phyloP scores from a whole-genome alignment of 257 asterid species.

The Orobanche coerulescens region DNA sequence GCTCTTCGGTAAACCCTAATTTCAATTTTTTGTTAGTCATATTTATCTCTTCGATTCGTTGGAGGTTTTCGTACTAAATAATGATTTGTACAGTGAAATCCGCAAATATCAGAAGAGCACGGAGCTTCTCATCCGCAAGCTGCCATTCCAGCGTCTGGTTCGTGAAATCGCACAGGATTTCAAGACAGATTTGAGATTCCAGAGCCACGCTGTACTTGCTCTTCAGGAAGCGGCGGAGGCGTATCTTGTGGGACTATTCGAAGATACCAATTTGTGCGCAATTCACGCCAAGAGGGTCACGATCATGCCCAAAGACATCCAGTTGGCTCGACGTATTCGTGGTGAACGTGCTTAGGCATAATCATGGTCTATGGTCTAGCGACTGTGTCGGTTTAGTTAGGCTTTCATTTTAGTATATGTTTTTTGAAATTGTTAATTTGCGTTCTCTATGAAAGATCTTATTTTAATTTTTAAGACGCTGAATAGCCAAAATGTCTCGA shows the following conservation, averaged over 20 bases:
- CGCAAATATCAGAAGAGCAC: constrained; percentile 5
- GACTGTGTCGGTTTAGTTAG: no score
- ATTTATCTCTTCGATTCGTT: neutral
- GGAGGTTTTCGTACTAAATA: no score
- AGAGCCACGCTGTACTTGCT: constrained; percentile 15
- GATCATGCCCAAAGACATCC: neutral
- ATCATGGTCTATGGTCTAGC: no score
- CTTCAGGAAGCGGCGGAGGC: constrained; percentile 2
- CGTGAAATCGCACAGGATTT: constrained; percentile 17
- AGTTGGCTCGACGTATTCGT: neutral
- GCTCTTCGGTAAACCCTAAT: constrained; percentile 30
- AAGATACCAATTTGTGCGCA: neutral
- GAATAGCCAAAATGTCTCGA: no score
- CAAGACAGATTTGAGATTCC: constrained; percentile 17
- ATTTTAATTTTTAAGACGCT: no score
- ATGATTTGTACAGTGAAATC: neutral
- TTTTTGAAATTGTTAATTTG: no score
- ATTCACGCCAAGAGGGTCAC: constrained; percentile 6
- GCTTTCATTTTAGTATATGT: no score
- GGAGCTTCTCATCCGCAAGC: neutral
- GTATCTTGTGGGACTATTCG: neutral
- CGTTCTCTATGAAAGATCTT: no score
- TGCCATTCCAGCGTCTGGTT: constrained; percentile 2
- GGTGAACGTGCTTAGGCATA: constrained; percentile 4
- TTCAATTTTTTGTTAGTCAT: neutral